Evolutionary conservation across 192 early-diverging fungal species (phyloP), one percentile per base, ranked within the genome.

Genomic region (Rhizoclosmatium sp.): DNA sequence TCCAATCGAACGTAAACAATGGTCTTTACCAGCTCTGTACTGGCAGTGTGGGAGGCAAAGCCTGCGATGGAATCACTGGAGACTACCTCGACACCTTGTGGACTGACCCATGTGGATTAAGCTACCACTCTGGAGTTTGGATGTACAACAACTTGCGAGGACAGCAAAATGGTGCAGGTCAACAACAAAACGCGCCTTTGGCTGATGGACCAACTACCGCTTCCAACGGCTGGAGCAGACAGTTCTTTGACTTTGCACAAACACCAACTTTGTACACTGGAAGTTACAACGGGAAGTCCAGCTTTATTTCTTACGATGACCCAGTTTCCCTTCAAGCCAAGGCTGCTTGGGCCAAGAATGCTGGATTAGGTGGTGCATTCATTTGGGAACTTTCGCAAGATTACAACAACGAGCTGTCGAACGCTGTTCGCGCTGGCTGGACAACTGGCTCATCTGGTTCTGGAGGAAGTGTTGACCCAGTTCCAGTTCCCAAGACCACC

Each of bases 301-400:
- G 85, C 12, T 95, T 90, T 69, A 87, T 95, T 48, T 92, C 93
- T 7, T 95, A 94, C 71, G 94, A 95, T 69, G 94, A 95, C 72
- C 84, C 87, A 23, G 77, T 83, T 46, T 93, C 92, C 1, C 44
- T 94, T 7, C 78, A 81, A 3, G 75, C 82, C 54, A 95, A 95
- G 77, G 88, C 92, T 5, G 83, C 89, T 2, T 85, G 86, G 81
- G 90, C 87, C 41, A 77, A 82, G 21, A 71, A 71, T 1, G 82
- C 85, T 54, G 83, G 78, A 10, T 80, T 95, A 45, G 87, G 72
- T 5, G 72, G 72, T 5, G 45, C 72, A 3, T 61, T 75, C 58
- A 62, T 75, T 75, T 75, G 72, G 72, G 72, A 75, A 31, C n/a
- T 75, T 10, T 62, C 59, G 3, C 72, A 61, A 39, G 72, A 75